phyloP scores from a whole-genome alignment of 169 alveolate species.

The Blepharisma undulans region DNA sequence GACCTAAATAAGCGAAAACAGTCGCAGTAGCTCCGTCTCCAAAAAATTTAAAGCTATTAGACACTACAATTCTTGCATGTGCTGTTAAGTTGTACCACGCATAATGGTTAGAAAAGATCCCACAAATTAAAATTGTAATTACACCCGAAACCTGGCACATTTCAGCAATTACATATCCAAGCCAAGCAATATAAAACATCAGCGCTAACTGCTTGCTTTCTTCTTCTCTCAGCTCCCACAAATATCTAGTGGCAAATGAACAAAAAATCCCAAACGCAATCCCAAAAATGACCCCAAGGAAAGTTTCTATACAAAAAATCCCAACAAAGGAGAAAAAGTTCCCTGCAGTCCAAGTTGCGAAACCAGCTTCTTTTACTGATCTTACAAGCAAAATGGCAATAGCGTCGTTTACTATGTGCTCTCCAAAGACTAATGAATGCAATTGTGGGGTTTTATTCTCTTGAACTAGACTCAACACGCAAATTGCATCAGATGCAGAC shows the following conservation, averaged over 20 bases:
- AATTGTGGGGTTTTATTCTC: constrained; percentile 78
- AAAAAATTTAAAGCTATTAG: constrained; percentile 42
- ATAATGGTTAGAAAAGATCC: constrained; percentile 54
- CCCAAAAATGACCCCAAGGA: constrained; percentile 13
- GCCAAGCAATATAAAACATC: constrained; percentile 50
- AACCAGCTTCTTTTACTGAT: constrained; percentile 48
- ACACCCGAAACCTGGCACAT: constrained; percentile 49
- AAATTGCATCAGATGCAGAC: constrained; percentile 83
- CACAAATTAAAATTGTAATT: constrained; percentile 51
- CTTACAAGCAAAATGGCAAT: constrained; percentile 65
- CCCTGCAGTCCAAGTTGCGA: background rate
- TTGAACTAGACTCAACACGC: constrained; percentile 78
- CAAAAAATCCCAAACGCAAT: constrained; percentile 4
- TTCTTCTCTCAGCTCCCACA: constrained; percentile 22
- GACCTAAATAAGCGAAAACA: constrained; percentile 61
- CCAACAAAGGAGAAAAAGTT: constrained; percentile 11
- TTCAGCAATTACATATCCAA: constrained; percentile 45
- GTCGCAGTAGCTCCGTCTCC: constrained; percentile 57
- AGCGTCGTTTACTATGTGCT: constrained; percentile 83
- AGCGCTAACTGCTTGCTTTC: constrained; percentile 47
- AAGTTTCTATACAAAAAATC: background rate
- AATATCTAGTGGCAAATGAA: constrained; percentile 24
- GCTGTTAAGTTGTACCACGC: constrained; percentile 48
- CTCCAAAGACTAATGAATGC: constrained; percentile 82
- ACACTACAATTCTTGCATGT: constrained; percentile 47